These are phyloP conservation scores for Ustilago xerochloae DNA, from an alignment of 1,284 basidiomycete genomes.

Conservation along the genomic window DNA sequence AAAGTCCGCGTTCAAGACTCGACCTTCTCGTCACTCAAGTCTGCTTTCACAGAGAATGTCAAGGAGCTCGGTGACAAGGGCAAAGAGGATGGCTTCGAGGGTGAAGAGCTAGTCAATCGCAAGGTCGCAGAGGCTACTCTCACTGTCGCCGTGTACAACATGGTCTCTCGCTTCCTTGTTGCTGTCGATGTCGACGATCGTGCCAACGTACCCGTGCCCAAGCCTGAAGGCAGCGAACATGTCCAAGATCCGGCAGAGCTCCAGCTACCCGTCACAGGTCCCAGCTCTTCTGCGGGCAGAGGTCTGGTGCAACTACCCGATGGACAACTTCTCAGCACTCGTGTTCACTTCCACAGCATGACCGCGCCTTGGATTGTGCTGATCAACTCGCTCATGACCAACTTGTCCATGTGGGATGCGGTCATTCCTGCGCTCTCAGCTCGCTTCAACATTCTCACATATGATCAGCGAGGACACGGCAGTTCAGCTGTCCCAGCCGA, in stretches of 20 bases:
- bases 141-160: conserved; percentile 70
- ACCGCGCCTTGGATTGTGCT: conserved; percentile 68
- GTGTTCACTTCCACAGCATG: conserved; percentile 59
- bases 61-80: conserved; percentile 53
- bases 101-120: conserved; percentile 41
- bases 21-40: conserved; percentile 36
- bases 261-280: conserved; percentile 10
- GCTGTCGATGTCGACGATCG: conserved; percentile 70
- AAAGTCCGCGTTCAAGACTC: conserved; percentile 43
- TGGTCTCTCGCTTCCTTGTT: conserved; percentile 70
- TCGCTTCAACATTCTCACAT: conserved; percentile 69
- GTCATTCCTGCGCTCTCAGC: conserved; percentile 65
- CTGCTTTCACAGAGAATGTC: conserved; percentile 60
- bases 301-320: conserved; percentile 53
- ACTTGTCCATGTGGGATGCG: conserved; percentile 69
- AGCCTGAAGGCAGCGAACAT: conserved; percentile 56
- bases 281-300: conserved; percentile 48
- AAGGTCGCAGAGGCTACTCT: conserved; percentile 69
- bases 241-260: conserved; percentile 28
- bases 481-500: conserved; percentile 61
- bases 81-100: conserved; percentile 58
- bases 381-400: conserved; percentile 70
- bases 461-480: conserved; percentile 70
- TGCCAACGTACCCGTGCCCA: conserved; percentile 62
- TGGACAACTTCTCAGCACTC: conserved; percentile 51